Percentiles rank a stretch among this genome's conserved stretches.
Conservation (phyloP, 2,329 filamentous ascomycete species). For the Phialophora chinensis region DNA sequence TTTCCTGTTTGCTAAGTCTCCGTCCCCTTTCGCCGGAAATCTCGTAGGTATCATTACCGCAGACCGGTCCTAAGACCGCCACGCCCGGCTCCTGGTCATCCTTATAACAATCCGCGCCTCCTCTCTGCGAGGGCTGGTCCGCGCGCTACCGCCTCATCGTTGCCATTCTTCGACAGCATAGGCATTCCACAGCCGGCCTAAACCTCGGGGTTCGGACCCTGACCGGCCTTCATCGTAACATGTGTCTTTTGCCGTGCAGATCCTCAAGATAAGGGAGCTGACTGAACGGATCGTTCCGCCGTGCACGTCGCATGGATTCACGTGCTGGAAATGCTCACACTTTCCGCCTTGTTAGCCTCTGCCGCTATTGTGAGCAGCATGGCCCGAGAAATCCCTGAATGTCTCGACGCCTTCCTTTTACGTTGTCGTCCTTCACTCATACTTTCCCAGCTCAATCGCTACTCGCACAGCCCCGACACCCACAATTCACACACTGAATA, state of each 20-base stretch:
- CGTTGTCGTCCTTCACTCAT: background rate
- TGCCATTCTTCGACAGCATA: background rate
- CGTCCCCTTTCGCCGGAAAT: background rate
- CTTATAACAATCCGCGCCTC: background rate
- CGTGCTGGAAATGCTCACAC: background rate
- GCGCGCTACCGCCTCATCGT: background rate
- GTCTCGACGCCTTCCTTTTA: background rate
- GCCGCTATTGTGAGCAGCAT: background rate
- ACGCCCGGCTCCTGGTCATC: background rate
- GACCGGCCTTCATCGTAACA: background rate
- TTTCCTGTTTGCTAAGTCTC: background rate
- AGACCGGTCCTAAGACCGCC: background rate
- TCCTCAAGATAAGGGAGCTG: background rate
- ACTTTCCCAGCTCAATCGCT: constrained; percentile 64
- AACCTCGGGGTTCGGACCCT: background rate
- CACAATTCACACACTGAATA: constrained; percentile 86
- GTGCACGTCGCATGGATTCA: background rate
- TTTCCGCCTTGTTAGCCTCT: background rate
- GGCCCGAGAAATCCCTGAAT: background rate
- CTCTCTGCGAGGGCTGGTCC: background rate
- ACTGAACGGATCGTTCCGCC: background rate
- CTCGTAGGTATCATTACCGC: background rate
- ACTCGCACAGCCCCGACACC: constrained; percentile 87
- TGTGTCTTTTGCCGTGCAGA: background rate
- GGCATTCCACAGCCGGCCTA: background rate